A percentile compares a stretch with the other conserved stretches of the same genome.
phyloP scores from a whole-genome alignment of 2,329 filamentous ascomycete genomes.

The Talaromyces sp. region DNA sequence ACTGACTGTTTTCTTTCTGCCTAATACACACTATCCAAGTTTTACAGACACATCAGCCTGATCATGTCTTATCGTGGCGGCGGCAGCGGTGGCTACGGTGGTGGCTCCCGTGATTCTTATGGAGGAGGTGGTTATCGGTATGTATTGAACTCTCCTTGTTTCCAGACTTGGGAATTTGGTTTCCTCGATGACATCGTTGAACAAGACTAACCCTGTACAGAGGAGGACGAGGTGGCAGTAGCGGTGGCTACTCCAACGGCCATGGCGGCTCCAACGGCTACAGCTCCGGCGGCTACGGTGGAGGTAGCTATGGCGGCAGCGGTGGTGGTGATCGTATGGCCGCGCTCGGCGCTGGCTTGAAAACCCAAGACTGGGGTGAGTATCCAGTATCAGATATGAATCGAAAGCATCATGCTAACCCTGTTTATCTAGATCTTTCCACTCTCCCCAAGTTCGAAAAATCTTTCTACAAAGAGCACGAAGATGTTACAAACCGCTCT shows the following conservation, averaged over 20 bases:
- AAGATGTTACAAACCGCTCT: slow-evolving; percentile 71
- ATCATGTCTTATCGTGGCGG: slow-evolving; percentile 69
- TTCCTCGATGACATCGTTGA: neutral
- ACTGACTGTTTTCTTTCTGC: neutral
- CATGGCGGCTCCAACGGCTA: slow-evolving; percentile 39
- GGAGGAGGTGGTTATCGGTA: slow-evolving; percentile 56
- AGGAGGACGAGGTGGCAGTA: slow-evolving; percentile 42
- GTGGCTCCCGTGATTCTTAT: slow-evolving; percentile 43
- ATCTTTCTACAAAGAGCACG: slow-evolving; percentile 97
- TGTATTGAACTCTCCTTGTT: slow-evolving; percentile 23
- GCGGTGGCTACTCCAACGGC: slow-evolving; percentile 49
- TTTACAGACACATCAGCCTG: slow-evolving; percentile 9
- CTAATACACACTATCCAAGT: neutral
- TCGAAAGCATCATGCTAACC: slow-evolving; percentile 24
- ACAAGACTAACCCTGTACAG: slow-evolving; percentile 13
- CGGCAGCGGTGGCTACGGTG: slow-evolving; percentile 43
- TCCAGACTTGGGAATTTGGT: neutral
- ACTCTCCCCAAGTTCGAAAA: slow-evolving; percentile 96
- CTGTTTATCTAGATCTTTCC: slow-evolving; percentile 62
- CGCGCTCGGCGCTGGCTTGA: slow-evolving; percentile 80
- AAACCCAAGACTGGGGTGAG: slow-evolving; percentile 86
- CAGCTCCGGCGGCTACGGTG: slow-evolving; percentile 37
- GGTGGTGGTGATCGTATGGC: slow-evolving; percentile 92
- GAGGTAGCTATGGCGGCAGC: slow-evolving; percentile 58
- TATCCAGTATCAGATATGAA: slow-evolving; percentile 27